Base-by-base conservation (phyloP, 2,329 filamentous ascomycete species). In the Arthrobotrys sphaeroides region DNA sequence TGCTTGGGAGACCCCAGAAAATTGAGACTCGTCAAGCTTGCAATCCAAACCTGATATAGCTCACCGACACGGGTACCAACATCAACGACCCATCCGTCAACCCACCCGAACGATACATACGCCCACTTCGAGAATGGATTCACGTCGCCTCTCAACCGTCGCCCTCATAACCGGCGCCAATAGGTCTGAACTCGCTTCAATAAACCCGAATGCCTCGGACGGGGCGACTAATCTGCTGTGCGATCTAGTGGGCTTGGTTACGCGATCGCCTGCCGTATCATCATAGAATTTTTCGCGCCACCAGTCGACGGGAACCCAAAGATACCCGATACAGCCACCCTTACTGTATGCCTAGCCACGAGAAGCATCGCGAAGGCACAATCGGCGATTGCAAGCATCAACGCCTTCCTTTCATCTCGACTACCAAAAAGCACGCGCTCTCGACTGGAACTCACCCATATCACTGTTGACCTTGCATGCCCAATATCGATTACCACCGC, bases 401-500 rank as follows among this genome's bases (percentile, higher is more conserved):
- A 59, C 3, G 60, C 55, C 9, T 76, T 78, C 61, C 65, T 78
- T 9, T 43, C 38, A 7, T 53, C 53, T 33, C 64, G 65, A 24
- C 47, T 73, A 9, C 42, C 57, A 20, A 18, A 60, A 20, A 16
- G 45, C 36, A 22, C 26, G 43, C 28, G 18, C 10, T 36, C 28
- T n/a, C 51, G 60, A 6, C 26, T 78, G 43, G 43, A 62, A 16
- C 77, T 79, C 24, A 61, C 72, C 2, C 69, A 78, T 59, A 59
- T 78, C 42, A 67, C 59, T 13, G 53, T 79, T 2, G 78, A 80
- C 67, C 78, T 80, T 13, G 76, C 75, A 6, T 78, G 75, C 31
- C 74, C 79, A 18, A 16, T 57, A 24, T 79, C 78, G 5, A 62
- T 80, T 10, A 20, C 53, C 18, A 40, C 77, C n/a, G 66, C 73